Evolutionary conservation across 768 basidiomycete genomes (phyloP).

Genomic region (Strobilomyces echinocephalus): DNA sequence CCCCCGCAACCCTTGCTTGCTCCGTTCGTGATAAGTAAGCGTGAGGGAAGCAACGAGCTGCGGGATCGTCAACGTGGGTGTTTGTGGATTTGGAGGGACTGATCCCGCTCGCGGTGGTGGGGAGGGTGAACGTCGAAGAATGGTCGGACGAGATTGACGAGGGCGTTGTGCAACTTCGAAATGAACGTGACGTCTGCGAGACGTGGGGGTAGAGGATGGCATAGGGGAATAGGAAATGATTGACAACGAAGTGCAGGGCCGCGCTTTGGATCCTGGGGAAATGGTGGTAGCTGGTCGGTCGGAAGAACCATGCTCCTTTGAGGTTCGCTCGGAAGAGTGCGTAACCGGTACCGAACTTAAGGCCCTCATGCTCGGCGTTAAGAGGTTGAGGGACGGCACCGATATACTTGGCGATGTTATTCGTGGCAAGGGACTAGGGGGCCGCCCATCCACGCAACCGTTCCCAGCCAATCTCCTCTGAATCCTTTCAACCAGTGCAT

Average conservation of each 20-base stretch:
- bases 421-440: conserved; percentile 18
- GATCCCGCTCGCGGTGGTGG: conserved; percentile 17
- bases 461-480: conserved; percentile 29
- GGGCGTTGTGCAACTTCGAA: conserved; percentile 13
- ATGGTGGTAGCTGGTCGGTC: neutral
- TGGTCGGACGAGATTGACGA: neutral
- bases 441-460: conserved; percentile 27
- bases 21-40: conserved; percentile 24
- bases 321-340: neutral
- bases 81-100: conserved; percentile 3
- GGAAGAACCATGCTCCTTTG: neutral
- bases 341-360: neutral
- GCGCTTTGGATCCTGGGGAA: neutral
- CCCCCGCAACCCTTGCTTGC: conserved; percentile 17
- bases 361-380: conserved; percentile 8
- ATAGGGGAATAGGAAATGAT: conserved; percentile 2
- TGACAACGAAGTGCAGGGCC: neutral
- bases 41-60: conserved; percentile 31
- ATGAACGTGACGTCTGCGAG: conserved; percentile 22
- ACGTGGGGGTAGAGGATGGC: neutral
- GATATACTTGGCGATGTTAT: conserved; percentile 25
- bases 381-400: conserved; percentile 17
- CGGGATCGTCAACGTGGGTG: conserved; percentile 25
- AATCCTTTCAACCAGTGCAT: conserved; percentile 30
- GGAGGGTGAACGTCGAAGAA: conserved; percentile 24